phyloP scores from a whole-genome alignment of 2,329 filamentous ascomycete genomes.

The Diplodia intermedia region DNA sequence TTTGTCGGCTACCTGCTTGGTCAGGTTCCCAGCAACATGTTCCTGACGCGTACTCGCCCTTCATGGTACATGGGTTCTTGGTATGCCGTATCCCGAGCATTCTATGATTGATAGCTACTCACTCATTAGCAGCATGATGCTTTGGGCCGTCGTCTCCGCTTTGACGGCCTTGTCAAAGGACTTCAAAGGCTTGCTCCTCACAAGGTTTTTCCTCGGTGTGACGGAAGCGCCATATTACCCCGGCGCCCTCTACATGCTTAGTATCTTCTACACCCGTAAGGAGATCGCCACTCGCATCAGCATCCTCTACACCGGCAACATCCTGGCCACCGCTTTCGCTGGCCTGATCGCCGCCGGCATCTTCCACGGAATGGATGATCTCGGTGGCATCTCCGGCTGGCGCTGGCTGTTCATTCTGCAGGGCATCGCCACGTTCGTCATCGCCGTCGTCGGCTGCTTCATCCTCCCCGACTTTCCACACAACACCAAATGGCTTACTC shows the following conservation, averaged over 20 bases:
- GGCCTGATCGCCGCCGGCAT: conserved; percentile 62
- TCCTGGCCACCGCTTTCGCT: conserved; percentile 60
- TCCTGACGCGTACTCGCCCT: conserved; percentile 30
- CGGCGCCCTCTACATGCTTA: conserved; percentile 58
- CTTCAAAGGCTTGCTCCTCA: conserved; percentile 53
- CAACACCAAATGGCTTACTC: conserved; percentile 25
- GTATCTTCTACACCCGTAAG: conserved; percentile 61
- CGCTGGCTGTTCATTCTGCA: conserved; percentile 44
- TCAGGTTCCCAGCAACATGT: conserved; percentile 33
- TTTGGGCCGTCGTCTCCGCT: conserved; percentile 59
- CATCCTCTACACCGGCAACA: conserved; percentile 60
- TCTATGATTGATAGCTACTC: conserved; percentile 35
- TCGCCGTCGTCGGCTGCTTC: conserved; percentile 45
- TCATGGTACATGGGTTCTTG: conserved; percentile 33
- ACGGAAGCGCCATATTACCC: conserved; percentile 36
- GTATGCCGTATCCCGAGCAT: conserved; percentile 17
- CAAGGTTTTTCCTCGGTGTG: conserved; percentile 32
- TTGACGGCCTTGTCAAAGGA: conserved; percentile 57
- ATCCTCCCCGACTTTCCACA: conserved; percentile 46
- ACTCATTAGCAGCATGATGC: conserved; percentile 53
- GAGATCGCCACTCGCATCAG: conserved; percentile 60
- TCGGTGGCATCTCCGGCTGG: conserved; percentile 45
- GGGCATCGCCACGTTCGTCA: conserved; percentile 46
- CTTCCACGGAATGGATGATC: conserved; percentile 47
- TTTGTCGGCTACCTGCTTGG: conserved; percentile 38